Percentiles rank a stretch among this genome's conserved stretches.
Evolutionary conservation across 2,329 filamentous ascomycete species (phyloP).

Genomic region (Tolypocladium amazonense): DNA sequence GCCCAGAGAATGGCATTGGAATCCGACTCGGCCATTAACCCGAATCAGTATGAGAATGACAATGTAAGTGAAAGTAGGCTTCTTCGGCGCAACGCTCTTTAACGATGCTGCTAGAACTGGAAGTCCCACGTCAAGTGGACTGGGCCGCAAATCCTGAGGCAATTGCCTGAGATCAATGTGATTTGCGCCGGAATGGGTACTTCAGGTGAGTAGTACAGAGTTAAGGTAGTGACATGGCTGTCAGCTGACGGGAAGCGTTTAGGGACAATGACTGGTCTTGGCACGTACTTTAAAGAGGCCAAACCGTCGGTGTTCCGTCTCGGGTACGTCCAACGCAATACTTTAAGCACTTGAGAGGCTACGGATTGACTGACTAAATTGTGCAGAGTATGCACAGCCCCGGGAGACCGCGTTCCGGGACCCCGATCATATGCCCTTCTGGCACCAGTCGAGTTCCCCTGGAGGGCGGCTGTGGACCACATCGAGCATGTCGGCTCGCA

Average conservation of each 20-base stretch:
- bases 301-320: constrained; percentile 36
- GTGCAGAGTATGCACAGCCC: constrained; percentile 43
- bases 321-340: constrained; percentile 10
- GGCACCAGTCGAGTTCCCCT: constrained; percentile 43
- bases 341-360: not conserved
- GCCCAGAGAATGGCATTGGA: constrained; percentile 30
- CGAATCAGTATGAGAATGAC: constrained; percentile 47
- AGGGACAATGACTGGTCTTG: constrained; percentile 32
- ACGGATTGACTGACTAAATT: not conserved
- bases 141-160: constrained; percentile 44
- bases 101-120: constrained; percentile 32
- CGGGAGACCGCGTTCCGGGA: constrained; percentile 47
- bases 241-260: not conserved
- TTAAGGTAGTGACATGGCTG: not conserved
- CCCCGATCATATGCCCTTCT: constrained; percentile 42
- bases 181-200: constrained; percentile 49
- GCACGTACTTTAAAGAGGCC: constrained; percentile 36
- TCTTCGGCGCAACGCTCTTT: not conserved
- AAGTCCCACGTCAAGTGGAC: constrained; percentile 47
- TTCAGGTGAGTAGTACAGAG: constrained; percentile 25
- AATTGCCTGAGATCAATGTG: constrained; percentile 44
- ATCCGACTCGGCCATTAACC: constrained; percentile 35
- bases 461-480: constrained; percentile 42
- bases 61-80: constrained; percentile 9
- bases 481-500: constrained; percentile 46